Conservation (phyloP, 805 yeast genomes). For the Candida dajiaensis region DNA sequence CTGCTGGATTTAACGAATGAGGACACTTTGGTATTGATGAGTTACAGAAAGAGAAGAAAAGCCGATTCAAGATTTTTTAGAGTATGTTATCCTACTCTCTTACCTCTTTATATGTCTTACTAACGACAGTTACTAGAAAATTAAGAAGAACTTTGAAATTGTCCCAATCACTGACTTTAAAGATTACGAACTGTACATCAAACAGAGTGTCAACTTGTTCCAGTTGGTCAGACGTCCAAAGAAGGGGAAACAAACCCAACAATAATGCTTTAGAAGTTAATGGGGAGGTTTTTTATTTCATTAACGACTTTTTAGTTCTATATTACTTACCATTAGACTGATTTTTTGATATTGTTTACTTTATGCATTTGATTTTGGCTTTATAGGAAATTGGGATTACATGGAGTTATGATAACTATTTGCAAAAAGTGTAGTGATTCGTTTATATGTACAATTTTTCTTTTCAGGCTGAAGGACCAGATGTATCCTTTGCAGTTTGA, state of each 20-base stretch:
- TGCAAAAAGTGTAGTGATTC: neutral
- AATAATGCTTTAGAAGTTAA: neutral
- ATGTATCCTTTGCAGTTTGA: conserved; percentile 12
- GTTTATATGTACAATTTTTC: neutral
- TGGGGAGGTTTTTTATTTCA: no score
- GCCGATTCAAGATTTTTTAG: conserved; percentile 29
- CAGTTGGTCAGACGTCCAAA: conserved; percentile 27
- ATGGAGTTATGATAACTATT: neutral
- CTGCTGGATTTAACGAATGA: conserved; percentile 35
- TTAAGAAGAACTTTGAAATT: conserved; percentile 28
- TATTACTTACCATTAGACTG: no score
- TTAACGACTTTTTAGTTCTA: neutral
- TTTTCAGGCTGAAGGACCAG: neutral
- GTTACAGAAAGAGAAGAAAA: conserved; percentile 49
- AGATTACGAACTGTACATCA: conserved; percentile 31
- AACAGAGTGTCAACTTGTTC: conserved; percentile 36
- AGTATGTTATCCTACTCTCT: neutral
- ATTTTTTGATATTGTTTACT: no score
- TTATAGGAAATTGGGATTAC: neutral
- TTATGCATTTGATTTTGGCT: neutral
- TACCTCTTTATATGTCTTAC: neutral
- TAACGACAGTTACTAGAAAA: conserved; percentile 9
- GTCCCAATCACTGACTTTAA: conserved; percentile 27
- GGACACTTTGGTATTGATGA: conserved; percentile 38
- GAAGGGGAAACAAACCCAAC: neutral